A percentile compares a stretch with the other conserved stretches of the same genome.
These are phyloP conservation scores for Hapsidospora chrysogenum DNA, from an alignment of 495 filamentous ascomycete genomes.

Conservation along the genomic window DNA sequence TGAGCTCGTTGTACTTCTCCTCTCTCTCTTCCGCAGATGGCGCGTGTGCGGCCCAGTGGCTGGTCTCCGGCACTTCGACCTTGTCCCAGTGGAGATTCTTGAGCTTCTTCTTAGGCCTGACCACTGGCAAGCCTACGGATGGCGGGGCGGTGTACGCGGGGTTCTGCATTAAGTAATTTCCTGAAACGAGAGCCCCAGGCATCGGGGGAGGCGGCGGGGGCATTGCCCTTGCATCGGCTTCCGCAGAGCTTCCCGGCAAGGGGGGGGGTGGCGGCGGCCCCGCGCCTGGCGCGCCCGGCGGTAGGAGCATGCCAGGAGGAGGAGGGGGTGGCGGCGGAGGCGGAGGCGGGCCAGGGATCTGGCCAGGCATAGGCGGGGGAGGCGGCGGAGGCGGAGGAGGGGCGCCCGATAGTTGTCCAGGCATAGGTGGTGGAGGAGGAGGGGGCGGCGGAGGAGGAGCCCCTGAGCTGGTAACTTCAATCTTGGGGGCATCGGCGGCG, in stretches of 20 bases:
- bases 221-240: no score
- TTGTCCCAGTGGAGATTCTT: slow-evolving; percentile 99
- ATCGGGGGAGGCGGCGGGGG: slow-evolving; percentile 37
- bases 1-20: slow-evolving; percentile 85
- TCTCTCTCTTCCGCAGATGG: slow-evolving; percentile 72
- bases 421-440: slow-evolving; percentile 28
- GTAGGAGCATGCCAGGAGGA: slow-evolving; percentile 18
- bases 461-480: slow-evolving; percentile 30
- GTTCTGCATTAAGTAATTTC: slow-evolving; percentile 35
- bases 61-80: slow-evolving; percentile 82
- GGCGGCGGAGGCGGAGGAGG: slow-evolving; percentile 37
- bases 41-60: slow-evolving; percentile 83
- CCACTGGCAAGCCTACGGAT: slow-evolving; percentile 46
- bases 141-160: slow-evolving; percentile 13
- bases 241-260: slow-evolving; percentile 11
- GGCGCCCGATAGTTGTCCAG: slow-evolving; percentile 25
- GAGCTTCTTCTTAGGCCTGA: slow-evolving; percentile 94
- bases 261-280: slow-evolving; percentile 34
- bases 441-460: slow-evolving; percentile 19
- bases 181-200: slow-evolving; percentile 35
- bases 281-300: slow-evolving; percentile 28
- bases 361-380: slow-evolving; percentile 23
- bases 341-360: slow-evolving; percentile 31
- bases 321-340: slow-evolving; percentile 27
- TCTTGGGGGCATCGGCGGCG: slow-evolving; percentile 57